Base-by-base conservation (phyloP, 164 flowering plant species). In the Tetrastigma voinierianum region DNA sequence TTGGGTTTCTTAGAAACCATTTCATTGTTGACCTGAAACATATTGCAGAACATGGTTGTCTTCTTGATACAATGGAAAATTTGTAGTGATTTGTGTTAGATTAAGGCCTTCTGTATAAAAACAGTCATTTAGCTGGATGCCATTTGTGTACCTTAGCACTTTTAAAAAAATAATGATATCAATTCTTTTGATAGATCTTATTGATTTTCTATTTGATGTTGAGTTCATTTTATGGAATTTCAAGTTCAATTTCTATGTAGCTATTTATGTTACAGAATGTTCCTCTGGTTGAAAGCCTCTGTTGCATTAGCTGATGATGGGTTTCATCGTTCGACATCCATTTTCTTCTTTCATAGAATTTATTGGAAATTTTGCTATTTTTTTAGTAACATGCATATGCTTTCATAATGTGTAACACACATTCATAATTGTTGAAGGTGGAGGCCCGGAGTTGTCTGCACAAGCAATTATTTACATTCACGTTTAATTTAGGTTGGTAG, bases 1-100 rank as follows among this genome's bases (percentile, higher is more conserved):
- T 88, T 81, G 97, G 97, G n/a, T 88, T 91, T 76, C 84, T 91
- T 21, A 74, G 88, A 40, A 83, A 90, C 67, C 74, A 82, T 69
- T 81, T 78, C 65, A 80, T 86, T 52, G 70, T 87, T 57, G 97
- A 91, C 78, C 67, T 91, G 77, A 87, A 78, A 80, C 87, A 76
- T 67, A 78, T 94, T 64, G 84, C 82, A 52, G 51, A 62, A 52
- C 59, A 82, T 80, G 90, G 82, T 13, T 68, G 68, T 59, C 81
- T 90, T 70, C 79, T 85, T 58, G 95, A 90, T 72, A 24, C 83
- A 16, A 23, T 64, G 46, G 75, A 78, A 78, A 44, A 44, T 40
- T 59, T 68, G 70, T 70, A 25, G 56, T 64, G 45, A 68, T 59
- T 78, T 69, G 54, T 63, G 17, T 14, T 62, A 23, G n/a, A 32